Base-by-base conservation (phyloP, 108 stramenopile genomes). In the Stephanodiscus triporus region DNA sequence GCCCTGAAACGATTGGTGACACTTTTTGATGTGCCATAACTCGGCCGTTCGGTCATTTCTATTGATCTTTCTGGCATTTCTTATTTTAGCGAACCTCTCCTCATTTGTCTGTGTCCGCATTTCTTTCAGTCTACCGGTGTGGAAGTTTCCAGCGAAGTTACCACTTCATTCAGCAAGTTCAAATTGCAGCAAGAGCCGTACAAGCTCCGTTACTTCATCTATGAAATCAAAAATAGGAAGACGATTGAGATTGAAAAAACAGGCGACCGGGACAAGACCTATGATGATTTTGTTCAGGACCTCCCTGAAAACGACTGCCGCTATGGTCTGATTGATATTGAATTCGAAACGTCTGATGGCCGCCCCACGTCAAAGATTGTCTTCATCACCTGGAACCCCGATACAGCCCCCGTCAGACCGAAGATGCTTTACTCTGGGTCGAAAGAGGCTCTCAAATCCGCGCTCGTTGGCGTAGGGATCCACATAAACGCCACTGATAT, bases 381-480 rank as follows among this genome's bases (percentile, higher is more conserved):
- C 4, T 92, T 97, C 55, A 92, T 98, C 70, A 88, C 91, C 43
- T 98, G 97, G 97, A 90, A 88, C 58, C 97, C 97, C 4, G 97
- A 98, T 66, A 90, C 88, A 23, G 96, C 92, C 22, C 70, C 75
- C 22, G 81, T 98, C 60, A 82, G 91, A 70, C 57, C 83, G 60
- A 98, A 98, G 85, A 98, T 98, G 97, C 71, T 97, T 50, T 98
- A 97, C 87, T 79, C 88, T 67, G 96, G 92, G 27, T 91, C 91
- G 47, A 98, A 98, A 84, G 96, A 98, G 68, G 91, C 92, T 38
- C 77, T 97, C 70, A 92, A 92, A 73, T 75, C 78, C 72, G 91
- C 84, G n/a, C 69, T 97, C 54, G 69, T 65, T 62, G 96, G 96
- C 26, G 90, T 97, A 62, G 90, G 91, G 53, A 92, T 94, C 75